Conservation (phyloP, 108 stramenopile genomes). For the Nitzschia sp. region DNA sequence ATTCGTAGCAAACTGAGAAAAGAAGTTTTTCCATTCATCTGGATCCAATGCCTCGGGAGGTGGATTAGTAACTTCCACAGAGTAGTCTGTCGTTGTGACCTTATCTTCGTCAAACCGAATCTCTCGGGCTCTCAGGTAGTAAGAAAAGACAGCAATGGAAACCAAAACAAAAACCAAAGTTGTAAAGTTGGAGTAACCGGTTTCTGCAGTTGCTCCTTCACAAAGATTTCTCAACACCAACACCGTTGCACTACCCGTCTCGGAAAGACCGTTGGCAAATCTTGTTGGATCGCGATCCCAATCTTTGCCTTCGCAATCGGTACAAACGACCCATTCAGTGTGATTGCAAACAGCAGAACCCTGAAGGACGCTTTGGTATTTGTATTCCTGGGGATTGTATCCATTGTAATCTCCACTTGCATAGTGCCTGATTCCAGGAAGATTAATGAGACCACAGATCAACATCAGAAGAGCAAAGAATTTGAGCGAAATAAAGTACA, state of each 20-base stretch:
- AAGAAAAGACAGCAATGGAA: conserved; percentile 34
- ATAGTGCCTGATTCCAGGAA: conserved; percentile 68
- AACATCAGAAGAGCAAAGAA: conserved; percentile 60
- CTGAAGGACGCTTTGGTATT: conserved; percentile 22
- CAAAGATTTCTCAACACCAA: conserved; percentile 67
- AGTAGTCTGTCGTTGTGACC: conserved; percentile 71
- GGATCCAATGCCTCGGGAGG: conserved; percentile 68
- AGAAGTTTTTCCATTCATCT: conserved; percentile 78
- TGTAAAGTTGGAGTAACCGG: conserved; percentile 64
- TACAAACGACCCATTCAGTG: conserved; percentile 48
- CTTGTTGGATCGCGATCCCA: conserved; percentile 36
- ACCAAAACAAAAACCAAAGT: conserved; percentile 59
- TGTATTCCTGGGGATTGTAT: neutral
- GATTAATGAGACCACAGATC: conserved; percentile 66
- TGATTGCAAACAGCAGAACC: conserved; percentile 68
- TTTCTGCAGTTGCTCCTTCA: conserved; percentile 39
- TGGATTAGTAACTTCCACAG: conserved; percentile 70
- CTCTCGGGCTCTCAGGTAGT: conserved; percentile 62
- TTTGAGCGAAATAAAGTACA: conserved; percentile 64
- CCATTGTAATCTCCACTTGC: conserved; percentile 53
- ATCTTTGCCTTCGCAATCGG: conserved; percentile 10
- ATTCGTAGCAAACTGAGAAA: conserved; percentile 49
- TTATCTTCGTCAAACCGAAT: conserved; percentile 66
- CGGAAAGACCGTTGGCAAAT: conserved; percentile 28
- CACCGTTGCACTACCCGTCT: conserved; percentile 31